phyloP scores from a whole-genome alignment of 495 filamentous ascomycete species.

The Hypomontagnella submonticulosa region DNA sequence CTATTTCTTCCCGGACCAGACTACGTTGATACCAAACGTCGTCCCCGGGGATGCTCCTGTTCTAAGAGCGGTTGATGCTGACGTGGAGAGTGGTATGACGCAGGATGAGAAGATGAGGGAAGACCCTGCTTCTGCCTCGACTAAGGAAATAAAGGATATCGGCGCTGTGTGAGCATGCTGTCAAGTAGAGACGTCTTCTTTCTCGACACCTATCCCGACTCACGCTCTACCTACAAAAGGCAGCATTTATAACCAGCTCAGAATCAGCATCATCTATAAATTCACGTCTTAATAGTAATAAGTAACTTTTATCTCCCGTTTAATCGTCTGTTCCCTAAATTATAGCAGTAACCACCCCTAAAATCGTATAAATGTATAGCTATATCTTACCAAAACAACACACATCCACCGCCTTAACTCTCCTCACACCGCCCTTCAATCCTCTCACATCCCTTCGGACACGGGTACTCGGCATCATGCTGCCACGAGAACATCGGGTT shows the following conservation, averaged over 20 bases:
- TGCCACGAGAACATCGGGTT: slow-evolving; percentile 65
- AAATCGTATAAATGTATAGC: too few relatives aligned
- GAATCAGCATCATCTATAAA: background rate
- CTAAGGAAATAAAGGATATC: background rate
- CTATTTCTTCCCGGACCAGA: slow-evolving; percentile 49
- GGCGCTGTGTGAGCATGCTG: background rate
- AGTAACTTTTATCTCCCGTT: too few relatives aligned
- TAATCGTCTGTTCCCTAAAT: too few relatives aligned
- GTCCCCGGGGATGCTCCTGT: slow-evolving; percentile 28
- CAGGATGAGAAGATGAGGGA: slow-evolving; percentile 24
- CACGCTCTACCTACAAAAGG: too few relatives aligned
- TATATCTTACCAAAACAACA: too few relatives aligned
- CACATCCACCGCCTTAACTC: background rate
- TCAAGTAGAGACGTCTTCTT: too few relatives aligned
- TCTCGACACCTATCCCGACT: too few relatives aligned
- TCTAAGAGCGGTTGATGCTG: slow-evolving; percentile 24
- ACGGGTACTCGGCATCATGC: slow-evolving; percentile 53
- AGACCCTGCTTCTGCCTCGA: background rate
- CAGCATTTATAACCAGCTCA: too few relatives aligned
- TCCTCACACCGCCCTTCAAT: slow-evolving; percentile 32
- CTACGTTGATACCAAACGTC: slow-evolving; percentile 44
- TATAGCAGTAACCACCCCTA: too few relatives aligned
- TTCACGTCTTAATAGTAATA: too few relatives aligned
- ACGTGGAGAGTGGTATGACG: slow-evolving; percentile 23
- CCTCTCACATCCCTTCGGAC: slow-evolving; percentile 59